Base-by-base conservation (phyloP, 2,329 filamentous ascomycete species). In the Penicillium aurantiogriseum region DNA sequence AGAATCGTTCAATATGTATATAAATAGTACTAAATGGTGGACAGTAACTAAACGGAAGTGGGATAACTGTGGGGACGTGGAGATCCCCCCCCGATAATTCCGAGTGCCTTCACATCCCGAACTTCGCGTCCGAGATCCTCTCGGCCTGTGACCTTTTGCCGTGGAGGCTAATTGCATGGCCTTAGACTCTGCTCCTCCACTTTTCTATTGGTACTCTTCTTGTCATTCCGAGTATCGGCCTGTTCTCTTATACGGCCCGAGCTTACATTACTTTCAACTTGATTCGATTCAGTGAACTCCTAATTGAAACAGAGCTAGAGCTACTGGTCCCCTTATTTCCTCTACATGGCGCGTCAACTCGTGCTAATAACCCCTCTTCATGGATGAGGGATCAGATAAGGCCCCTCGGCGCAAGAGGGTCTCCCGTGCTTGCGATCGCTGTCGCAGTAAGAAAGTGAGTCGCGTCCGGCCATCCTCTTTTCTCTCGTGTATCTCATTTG, bases 341-440 rank as follows among this genome's bases (percentile, higher is more conserved):
- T 40, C 48, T 65, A 58, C 57, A 69, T 72, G 71, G 61, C 67
- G 67, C 69, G 66, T 54, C 31, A 40, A 52, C 47, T 47, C 59
- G 54, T 42, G 43, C 31, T 59, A 65, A 60, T 48, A 66, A 57
- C 66, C 49, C 67, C 62, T 67, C 68, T 60, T 69, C 65, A 77
- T 76, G 69, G 71, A 74, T 57, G 74, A 77, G 67, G 73, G 71
- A 62, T 67, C 70, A 25, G 71, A 74, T 62, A 74, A 71, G 67
- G 69, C 65, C 62, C 67, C 71, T 68, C 73, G 73, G 54, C 75
- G 77, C 46, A 77, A 78, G 68, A 76, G 77, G 67, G 76, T 79
- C 43, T 79, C 77, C 21, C 71, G 76, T 57, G 77, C 77, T 56
- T 79, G 77, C 61, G 73, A 77, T 59, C 72, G 76, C 44, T 79